phyloP scores from a whole-genome alignment of 441 rosid species.

The Dalechampia spathulata region DNA sequence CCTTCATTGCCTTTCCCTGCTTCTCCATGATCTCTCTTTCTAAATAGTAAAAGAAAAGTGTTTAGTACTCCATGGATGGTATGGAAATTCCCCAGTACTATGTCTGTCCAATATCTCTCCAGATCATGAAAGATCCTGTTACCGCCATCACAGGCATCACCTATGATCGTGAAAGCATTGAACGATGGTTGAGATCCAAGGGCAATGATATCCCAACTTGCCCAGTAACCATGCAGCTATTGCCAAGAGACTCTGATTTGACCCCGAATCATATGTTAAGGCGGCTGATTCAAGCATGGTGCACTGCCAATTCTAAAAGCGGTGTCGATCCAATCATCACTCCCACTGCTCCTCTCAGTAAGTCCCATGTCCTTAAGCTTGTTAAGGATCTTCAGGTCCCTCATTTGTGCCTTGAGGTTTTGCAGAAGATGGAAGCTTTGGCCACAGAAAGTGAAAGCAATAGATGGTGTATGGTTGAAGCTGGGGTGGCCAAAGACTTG shows the following conservation, averaged over 20 bases:
- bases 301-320: constrained; percentile 9
- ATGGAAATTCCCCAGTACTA: constrained; percentile 51
- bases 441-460: constrained; percentile 27
- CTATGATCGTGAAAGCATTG: constrained; percentile 64
- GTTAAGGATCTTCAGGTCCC: constrained; percentile 23
- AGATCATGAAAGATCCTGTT: too few relatives aligned
- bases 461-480: constrained; percentile 24
- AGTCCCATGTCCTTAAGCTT: constrained; percentile 20
- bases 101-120: constrained; percentile 60
- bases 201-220: constrained; percentile 23
- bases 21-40: too few relatives aligned
- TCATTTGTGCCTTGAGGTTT: not conserved
- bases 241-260: constrained; percentile 32
- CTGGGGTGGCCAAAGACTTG: constrained; percentile 23
- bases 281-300: constrained; percentile 52
- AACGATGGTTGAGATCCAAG: constrained; percentile 41
- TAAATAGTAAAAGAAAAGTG: too few relatives aligned
- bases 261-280: constrained; percentile 46
- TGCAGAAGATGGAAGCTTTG: constrained; percentile 30
- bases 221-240: constrained; percentile 45
- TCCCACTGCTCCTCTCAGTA: constrained; percentile 22
- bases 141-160: constrained; percentile 61
- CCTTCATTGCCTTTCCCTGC: too few relatives aligned
- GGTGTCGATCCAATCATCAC: constrained; percentile 33
- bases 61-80: constrained; percentile 25